Evolutionary conservation across 768 basidiomycete species (phyloP), one percentile per base, ranked within the genome.

Genomic region (Calocera viscosa): DNA sequence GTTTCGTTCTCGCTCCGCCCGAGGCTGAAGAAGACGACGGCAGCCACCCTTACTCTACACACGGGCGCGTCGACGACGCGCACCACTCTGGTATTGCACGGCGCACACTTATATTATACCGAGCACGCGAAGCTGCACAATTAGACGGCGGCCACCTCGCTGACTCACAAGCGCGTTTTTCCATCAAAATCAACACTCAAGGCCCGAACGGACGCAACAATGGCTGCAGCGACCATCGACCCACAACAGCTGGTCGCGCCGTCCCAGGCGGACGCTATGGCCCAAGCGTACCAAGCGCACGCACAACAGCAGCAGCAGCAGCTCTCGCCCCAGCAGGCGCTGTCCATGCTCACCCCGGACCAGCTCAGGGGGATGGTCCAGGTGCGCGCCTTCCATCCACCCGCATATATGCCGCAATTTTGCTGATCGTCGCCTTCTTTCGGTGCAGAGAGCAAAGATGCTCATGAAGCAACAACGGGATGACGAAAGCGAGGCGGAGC

Each of bases 151-250:
- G n/a, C n/a, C n/a, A n/a, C n/a, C n/a, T 14, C 5, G 35, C 35
- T 14, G 35, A 38, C 35, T 38, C 35, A 38, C 35, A 38, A n/a
- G 7, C 35, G 35, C 35, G 35, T 38, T 38, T 38, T n/a, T n/a
- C n/a, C n/a, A n/a, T n/a, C n/a, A n/a, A n/a, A n/a, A n/a, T n/a
- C n/a, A n/a, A n/a, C n/a, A n/a, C n/a, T n/a, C n/a, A n/a, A n/a
- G n/a, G n/a, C n/a, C n/a, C n/a, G n/a, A n/a, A n/a, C n/a, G n/a
- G n/a, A n/a, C n/a, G n/a, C n/a, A n/a, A 60, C 53, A 60, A 60
- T 60, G 53, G 53, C 53, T 14, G 49, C 49, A n/a, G 49, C 49
- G 14, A 60, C 53, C 14, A 60, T 60, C 53, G 53, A 60, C 53
- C 53, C 53, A 32, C 53, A 60, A 26, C 53, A 60, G 30, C 30